Conservation (phyloP, 108 stramenopile species). For the Cyclotella atomus region DNA sequence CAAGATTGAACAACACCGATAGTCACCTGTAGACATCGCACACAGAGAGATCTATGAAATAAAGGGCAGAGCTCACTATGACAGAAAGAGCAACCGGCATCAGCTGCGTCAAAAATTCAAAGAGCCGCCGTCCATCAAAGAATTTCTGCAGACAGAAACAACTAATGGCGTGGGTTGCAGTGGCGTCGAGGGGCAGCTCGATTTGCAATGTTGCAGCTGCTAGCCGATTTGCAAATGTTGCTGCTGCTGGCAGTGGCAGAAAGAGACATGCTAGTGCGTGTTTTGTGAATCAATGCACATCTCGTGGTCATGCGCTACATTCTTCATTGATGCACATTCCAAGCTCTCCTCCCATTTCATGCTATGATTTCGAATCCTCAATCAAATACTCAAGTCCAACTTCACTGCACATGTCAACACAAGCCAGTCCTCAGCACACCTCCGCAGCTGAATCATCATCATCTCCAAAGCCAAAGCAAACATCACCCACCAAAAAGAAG, state of each 20-base stretch:
- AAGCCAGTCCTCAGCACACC: too few relatives aligned
- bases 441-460: too few relatives aligned
- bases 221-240: neutral
- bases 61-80: too few relatives aligned
- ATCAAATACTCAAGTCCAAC: too few relatives aligned
- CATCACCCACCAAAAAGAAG: neutral
- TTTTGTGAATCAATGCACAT: neutral
- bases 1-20: too few relatives aligned
- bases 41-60: too few relatives aligned
- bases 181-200: neutral
- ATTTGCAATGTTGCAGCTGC: conserved; percentile 10
- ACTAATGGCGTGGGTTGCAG: neutral
- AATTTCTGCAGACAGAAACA: neutral
- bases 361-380: too few relatives aligned
- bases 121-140: neutral
- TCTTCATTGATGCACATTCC: too few relatives aligned
- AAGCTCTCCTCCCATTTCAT: too few relatives aligned
- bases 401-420: neutral
- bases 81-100: neutral
- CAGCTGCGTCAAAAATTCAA: neutral
- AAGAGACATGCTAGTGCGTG: neutral
- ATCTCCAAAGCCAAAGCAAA: neutral
- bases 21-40: too few relatives aligned
- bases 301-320: too few relatives aligned
- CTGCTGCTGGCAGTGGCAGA: neutral